A percentile compares a stretch with the other conserved stretches of the same genome.
Conservation (phyloP, 1,284 basidiomycete species). For the Malassezia sympodialis region DNA sequence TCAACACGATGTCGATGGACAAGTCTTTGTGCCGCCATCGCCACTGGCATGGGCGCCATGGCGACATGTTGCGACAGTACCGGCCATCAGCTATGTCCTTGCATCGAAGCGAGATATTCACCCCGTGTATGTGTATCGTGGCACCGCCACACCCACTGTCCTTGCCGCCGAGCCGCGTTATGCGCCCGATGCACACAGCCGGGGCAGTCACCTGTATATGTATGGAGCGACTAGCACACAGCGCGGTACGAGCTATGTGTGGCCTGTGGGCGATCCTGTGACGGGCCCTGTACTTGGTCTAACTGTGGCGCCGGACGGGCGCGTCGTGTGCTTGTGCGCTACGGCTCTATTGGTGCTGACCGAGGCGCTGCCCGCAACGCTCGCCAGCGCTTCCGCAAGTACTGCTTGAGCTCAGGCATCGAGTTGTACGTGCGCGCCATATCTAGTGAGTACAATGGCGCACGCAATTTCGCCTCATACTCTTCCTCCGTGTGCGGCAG, state of each 20-base stretch:
- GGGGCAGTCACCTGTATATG: neutral
- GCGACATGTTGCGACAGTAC: conserved; percentile 68
- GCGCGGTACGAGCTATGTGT: conserved; percentile 3
- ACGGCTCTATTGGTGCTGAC: neutral
- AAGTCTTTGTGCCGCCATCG: conserved; percentile 54
- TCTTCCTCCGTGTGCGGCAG: conserved; percentile 53
- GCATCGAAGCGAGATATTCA: conserved; percentile 62
- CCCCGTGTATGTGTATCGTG: conserved; percentile 22
- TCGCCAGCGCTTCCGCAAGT: conserved; percentile 51
- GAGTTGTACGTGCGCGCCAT: conserved; percentile 58
- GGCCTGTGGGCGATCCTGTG: neutral
- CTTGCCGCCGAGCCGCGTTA: conserved; percentile 10
- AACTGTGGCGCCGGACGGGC: neutral
- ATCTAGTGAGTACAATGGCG: conserved; percentile 60
- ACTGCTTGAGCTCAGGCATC: conserved; percentile 66
- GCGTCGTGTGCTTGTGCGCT: conserved; percentile 3
- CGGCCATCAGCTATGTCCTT: conserved; percentile 82
- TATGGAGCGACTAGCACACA: conserved; percentile 18
- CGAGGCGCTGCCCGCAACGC: neutral
- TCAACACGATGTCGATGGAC: conserved; percentile 73
- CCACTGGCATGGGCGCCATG: conserved; percentile 51
- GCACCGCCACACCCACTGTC: neutral
- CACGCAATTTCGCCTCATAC: conserved; percentile 63
- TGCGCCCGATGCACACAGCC: neutral
- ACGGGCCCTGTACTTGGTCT: conserved; percentile 3